Conservation (phyloP, 441 rosid species). For the Erodium chrysanthum region DNA sequence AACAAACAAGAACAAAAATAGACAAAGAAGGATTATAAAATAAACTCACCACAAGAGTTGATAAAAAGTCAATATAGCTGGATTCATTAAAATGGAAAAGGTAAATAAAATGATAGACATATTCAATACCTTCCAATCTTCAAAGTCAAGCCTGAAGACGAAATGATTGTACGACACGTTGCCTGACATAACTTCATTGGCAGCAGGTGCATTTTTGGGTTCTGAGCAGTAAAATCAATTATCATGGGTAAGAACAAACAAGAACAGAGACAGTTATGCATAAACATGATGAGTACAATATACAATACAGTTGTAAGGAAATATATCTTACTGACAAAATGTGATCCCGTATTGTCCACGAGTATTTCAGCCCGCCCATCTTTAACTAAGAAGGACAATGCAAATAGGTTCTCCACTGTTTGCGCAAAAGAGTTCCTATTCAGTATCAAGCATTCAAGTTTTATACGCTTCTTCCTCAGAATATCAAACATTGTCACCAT, state of each 20-base stretch:
- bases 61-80: too few species aligned
- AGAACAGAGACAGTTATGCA: background rate
- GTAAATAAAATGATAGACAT: background rate
- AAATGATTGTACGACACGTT: slow-evolving; percentile 20
- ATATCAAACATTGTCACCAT: slow-evolving; percentile 24
- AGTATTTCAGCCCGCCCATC: slow-evolving; percentile 24
- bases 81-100: background rate
- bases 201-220: slow-evolving; percentile 23
- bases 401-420: slow-evolving; percentile 23
- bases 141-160: slow-evolving; percentile 23
- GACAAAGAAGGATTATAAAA: too few species aligned
- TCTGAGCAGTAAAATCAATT: slow-evolving; percentile 13
- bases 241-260: background rate
- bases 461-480: slow-evolving; percentile 17
- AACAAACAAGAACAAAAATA: too few species aligned
- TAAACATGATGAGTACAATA: background rate
- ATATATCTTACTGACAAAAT: slow-evolving; percentile 18
- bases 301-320: background rate
- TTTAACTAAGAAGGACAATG: slow-evolving; percentile 23
- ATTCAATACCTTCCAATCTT: slow-evolving; percentile 23
- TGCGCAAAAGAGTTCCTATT: slow-evolving; percentile 24
- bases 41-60: too few species aligned
- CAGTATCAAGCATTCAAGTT: slow-evolving; percentile 20
- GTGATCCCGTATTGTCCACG: slow-evolving; percentile 18
- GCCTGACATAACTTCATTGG: slow-evolving; percentile 16